Evolutionary conservation across 345 rosid species (phyloP), one percentile per base, ranked within the genome.

Genomic region (Zanthoxylum bungeanum): DNA sequence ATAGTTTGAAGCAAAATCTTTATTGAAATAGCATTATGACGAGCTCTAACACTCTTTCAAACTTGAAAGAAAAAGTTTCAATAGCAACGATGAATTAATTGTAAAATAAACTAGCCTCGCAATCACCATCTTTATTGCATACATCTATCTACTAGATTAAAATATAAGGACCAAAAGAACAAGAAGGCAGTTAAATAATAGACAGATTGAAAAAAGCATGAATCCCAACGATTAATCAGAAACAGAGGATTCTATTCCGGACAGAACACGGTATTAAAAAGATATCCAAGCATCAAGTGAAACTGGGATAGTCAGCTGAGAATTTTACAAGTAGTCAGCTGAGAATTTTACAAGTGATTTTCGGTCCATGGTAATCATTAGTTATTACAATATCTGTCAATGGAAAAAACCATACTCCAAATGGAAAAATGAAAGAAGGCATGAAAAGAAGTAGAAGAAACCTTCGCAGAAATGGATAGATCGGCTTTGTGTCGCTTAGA

Each of bases 401-500:
- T 9, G 4, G 25, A 33, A 36, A 27, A 64, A 28, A 19, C 56
- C 51, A 49, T 28, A 56, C 33, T 28, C 24, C 57, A 40, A 51
- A n/a, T 22, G 14, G 22, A 10, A 62, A n/a, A 17, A 27, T 3
- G 2, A 16, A 17, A n/a, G n/a, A n/a, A n/a, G n/a, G n/a, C n/a
- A n/a, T n/a, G n/a, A n/a, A n/a, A n/a, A 59, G 9, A 51, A 42
- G 42, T 66, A 16, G 36, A 70, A 67, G 30, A 40, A 72, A 92
- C 99, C 99, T 92, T 95, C 67, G 88, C 70, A 22, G 92, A 85
- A 74, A 89, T 83, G 27, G 96, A 84, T 69, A 87, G 77, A 70
- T 84, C 89, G 47, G 92, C 76, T 83, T 90, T 95, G 39, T 88
- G 98, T 31, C 95, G 87, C 76, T 95, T 95, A 40, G 87, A 66